Percentiles rank a stretch among this genome's conserved stretches.
These are phyloP conservation scores for Salvia splendens DNA, from an alignment of 257 asterid genomes.

Conservation along the genomic window DNA sequence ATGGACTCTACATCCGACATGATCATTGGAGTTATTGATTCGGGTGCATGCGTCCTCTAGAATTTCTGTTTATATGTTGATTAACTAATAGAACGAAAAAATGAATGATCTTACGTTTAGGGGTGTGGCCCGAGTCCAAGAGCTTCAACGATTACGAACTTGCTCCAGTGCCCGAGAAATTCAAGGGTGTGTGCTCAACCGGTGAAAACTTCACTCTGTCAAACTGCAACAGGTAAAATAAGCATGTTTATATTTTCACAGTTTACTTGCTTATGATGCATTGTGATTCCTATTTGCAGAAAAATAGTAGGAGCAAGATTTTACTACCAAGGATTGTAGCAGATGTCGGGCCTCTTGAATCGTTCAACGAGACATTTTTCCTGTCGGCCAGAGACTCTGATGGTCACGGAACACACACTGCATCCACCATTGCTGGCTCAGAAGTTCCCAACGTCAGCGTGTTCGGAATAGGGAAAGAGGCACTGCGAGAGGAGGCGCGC, in stretches of 20 bases:
- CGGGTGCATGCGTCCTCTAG: slow-evolving; percentile 38
- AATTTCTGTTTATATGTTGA: neutral
- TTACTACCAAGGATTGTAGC: slow-evolving; percentile 48
- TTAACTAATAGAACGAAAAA: slow-evolving; percentile 3
- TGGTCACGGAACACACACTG: slow-evolving; percentile 60
- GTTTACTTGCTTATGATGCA: neutral
- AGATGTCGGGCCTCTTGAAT: slow-evolving; percentile 47
- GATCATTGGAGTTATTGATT: slow-evolving; percentile 53
- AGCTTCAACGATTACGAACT: slow-evolving; percentile 54
- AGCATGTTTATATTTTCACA: neutral
- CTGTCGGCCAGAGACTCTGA: slow-evolving; percentile 47
- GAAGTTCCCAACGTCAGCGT: slow-evolving; percentile 37
- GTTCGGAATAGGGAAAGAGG: slow-evolving; percentile 45
- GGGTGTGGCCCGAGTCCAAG: slow-evolving; percentile 63
- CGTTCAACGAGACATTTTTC: slow-evolving; percentile 40
- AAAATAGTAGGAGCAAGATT: slow-evolving; percentile 64
- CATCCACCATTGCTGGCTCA: slow-evolving; percentile 56
- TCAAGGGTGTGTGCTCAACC: slow-evolving; percentile 57
- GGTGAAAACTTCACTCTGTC: slow-evolving; percentile 54
- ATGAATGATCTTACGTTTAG: slow-evolving; percentile 34
- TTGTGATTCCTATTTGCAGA: slow-evolving; percentile 36
- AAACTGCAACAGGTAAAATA: slow-evolving; percentile 50
- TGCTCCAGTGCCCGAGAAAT: slow-evolving; percentile 52
- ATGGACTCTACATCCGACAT: slow-evolving; percentile 35
- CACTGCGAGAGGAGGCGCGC: slow-evolving; percentile 54